Percentiles rank a stretch among this genome's conserved stretches.
These are phyloP conservation scores for Sambucus nigra DNA, from an alignment of 129 eudicot species.

Conservation along the genomic window DNA sequence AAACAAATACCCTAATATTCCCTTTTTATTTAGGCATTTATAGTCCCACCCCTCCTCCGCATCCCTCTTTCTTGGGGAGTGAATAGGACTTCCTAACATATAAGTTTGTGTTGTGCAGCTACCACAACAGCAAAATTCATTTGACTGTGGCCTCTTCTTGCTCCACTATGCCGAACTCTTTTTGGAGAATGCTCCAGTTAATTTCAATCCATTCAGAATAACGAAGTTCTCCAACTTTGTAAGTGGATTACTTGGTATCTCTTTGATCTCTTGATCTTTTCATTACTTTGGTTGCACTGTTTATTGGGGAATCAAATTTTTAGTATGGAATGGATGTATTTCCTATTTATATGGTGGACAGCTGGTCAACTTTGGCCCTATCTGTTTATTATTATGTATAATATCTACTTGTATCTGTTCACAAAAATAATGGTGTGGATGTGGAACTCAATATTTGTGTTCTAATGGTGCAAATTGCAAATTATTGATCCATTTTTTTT, in stretches of 20 bases:
- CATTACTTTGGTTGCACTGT: not conserved
- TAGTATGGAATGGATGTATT: too few relatives aligned
- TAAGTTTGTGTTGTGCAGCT: constrained; percentile 40
- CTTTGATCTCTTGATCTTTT: constrained; percentile 2
- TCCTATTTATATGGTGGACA: too few relatives aligned
- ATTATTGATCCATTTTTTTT: too few relatives aligned
- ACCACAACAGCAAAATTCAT: constrained; percentile 85
- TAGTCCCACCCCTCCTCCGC: too few relatives aligned
- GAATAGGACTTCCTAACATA: not conserved
- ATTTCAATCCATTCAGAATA: constrained; percentile 61
- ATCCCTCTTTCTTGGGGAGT: not conserved
- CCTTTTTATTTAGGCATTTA: not conserved
- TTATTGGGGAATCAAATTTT: too few relatives aligned
- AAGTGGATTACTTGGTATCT: constrained; percentile 25
- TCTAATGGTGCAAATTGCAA: too few relatives aligned
- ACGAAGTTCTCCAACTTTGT: constrained; percentile 51
- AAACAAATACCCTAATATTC: too few relatives aligned
- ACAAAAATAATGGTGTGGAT: too few relatives aligned
- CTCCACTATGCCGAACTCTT: constrained; percentile 85
- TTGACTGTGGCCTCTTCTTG: constrained; percentile 84
- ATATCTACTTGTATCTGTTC: too few relatives aligned
- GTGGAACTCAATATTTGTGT: too few relatives aligned
- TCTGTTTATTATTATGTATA: too few relatives aligned
- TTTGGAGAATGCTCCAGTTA: constrained; percentile 54
- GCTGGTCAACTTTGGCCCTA: too few relatives aligned